Conservation (phyloP, 2,329 filamentous ascomycete species). For the Phialocephala sp. region DNA sequence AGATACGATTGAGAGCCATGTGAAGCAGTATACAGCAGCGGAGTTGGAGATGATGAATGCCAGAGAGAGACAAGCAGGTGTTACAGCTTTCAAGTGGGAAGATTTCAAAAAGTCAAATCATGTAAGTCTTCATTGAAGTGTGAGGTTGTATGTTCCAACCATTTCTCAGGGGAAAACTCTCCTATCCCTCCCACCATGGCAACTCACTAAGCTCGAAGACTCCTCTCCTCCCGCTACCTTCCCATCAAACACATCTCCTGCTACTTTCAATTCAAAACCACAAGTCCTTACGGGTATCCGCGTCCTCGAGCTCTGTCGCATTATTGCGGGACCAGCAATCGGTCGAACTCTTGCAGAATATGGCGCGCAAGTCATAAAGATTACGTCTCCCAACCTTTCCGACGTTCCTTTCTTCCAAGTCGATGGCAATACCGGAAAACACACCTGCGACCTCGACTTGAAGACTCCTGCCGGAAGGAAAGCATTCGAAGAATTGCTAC, state of each 20-base stretch:
- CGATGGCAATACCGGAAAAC: conserved; percentile 75
- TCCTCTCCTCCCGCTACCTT: conserved; percentile 49
- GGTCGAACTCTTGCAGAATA: conserved; percentile 75
- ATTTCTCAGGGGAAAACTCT: conserved; percentile 47
- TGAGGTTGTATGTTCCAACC: neutral
- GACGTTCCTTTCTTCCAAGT: conserved; percentile 77
- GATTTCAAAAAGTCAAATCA: conserved; percentile 63
- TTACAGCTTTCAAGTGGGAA: conserved; percentile 62
- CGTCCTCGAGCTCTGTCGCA: conserved; percentile 75
- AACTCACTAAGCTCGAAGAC: conserved; percentile 55
- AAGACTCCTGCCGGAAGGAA: conserved; percentile 58
- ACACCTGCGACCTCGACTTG: conserved; percentile 67
- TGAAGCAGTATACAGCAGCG: conserved; percentile 57
- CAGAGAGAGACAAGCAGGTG: conserved; percentile 62
- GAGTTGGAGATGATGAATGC: conserved; percentile 66
- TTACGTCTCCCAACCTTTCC: conserved; percentile 70
- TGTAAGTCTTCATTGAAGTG: conserved; percentile 45
- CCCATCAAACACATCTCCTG: conserved; percentile 37
- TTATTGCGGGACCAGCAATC: conserved; percentile 78
- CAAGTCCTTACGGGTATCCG: conserved; percentile 63
- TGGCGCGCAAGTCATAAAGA: conserved; percentile 75
- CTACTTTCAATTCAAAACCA: conserved; percentile 25
- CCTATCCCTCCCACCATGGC: conserved; percentile 50
- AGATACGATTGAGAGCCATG: conserved; percentile 62
- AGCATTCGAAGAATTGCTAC: conserved; percentile 63